Base-by-base conservation (phyloP, 2,329 filamentous ascomycete genomes). In the Chrysosporium queenslandicum region DNA sequence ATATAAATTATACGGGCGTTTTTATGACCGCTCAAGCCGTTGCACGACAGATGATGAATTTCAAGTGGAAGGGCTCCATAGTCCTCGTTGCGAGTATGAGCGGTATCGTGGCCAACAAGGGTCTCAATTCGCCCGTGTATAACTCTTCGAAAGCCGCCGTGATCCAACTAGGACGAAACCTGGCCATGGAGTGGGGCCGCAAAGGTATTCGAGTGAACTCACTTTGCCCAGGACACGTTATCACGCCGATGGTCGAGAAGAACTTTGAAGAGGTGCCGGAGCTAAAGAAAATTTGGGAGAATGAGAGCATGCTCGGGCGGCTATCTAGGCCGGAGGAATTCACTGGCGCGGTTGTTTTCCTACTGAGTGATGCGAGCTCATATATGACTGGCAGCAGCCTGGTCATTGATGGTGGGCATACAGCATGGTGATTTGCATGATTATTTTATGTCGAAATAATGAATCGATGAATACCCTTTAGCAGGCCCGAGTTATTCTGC, bases 221-320 rank as follows among this genome's bases (percentile, higher is more conserved):
- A 16, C 59, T 79, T 18, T 76, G 71, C 55, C 76, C 76, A 0
- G 76, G 76, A 0, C 76, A 79, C 54, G 77, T 79, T 41, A 67
- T 78, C 21, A 79, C 76, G 1, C 80, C 84, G 20, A 94, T 95
- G 89, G 86, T 91, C 1, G 80, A 87, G 64, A 78, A 80, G 53
- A 77, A 94, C 29, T 92, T 95, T 62, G 76, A 82, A 58, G 76
- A 85, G 57, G 55, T 53, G 8, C 88, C 88, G 0, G 85, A 89
- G 61, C 60, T 68, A 4, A 60, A 63, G 23, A 64, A 64, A 9
- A 63, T 64, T 5, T 74, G 71, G 71, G 70, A 73, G 54, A 61
- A 63, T 0, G 70, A 73, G 60, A 74, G 73, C 55, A 73, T 82
- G 61, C 67, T 81, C 23, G 76, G 76, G 7, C 69, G 77, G 21